A percentile compares a stretch with the other conserved stretches of the same genome.
Evolutionary conservation across 441 rosid species (phyloP).

Genomic region (Eruca vesicaria): DNA sequence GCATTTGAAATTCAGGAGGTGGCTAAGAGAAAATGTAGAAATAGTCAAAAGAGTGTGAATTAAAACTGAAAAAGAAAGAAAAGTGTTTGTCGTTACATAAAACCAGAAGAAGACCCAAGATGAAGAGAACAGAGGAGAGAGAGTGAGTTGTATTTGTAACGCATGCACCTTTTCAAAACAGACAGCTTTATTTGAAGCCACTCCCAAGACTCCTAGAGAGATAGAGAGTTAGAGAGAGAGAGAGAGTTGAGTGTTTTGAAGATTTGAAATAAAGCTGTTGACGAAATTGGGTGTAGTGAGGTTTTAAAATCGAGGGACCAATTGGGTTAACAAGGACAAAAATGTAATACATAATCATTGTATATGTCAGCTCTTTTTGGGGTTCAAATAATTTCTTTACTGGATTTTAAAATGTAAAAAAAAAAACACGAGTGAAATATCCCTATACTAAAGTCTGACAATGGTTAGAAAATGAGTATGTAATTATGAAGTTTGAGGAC

Average conservation of each 20-base stretch:
- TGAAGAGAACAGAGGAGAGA: neutral
- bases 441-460: neutral
- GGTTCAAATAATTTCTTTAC: neutral
- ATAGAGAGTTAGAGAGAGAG: conserved; percentile 29
- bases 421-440: neutral
- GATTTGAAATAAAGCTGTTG: neutral
- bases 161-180: conserved; percentile 30
- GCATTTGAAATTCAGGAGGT: conserved; percentile 8
- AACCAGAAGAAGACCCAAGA: conserved; percentile 13
- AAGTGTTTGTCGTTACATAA: conserved; percentile 11
- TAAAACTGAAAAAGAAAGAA: neutral
- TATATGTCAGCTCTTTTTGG: neutral
- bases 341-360: conserved; percentile 5
- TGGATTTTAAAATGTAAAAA: neutral
- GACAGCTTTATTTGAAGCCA: conserved; percentile 34
- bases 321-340: conserved; percentile 14
- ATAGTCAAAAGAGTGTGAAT: conserved; percentile 14
- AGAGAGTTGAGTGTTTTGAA: neutral
- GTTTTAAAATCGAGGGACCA: conserved; percentile 31
- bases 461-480: neutral
- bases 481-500: neutral
- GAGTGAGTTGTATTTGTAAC: conserved; percentile 6
- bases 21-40: neutral
- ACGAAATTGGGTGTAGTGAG: neutral
- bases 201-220: conserved; percentile 30